Conservation (phyloP, 2,329 filamentous ascomycete species). For the Chalara sp. region DNA sequence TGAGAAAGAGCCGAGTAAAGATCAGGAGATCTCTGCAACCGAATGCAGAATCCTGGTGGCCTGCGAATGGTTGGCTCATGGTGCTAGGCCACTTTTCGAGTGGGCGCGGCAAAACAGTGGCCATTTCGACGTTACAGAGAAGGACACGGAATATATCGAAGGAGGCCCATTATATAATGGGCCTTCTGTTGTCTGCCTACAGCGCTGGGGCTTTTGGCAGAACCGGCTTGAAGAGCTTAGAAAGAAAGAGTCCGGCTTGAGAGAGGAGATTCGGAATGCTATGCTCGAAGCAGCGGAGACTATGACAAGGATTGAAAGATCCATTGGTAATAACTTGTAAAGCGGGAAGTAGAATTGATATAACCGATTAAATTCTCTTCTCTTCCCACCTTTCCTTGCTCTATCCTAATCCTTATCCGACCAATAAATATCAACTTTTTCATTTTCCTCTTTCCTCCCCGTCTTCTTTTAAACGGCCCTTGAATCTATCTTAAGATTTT, state of each 20-base stretch:
- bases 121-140: background rate
- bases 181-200: background rate
- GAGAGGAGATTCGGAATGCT: slow-evolving; percentile 2
- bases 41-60: background rate
- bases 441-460: no score
- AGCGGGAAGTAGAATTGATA: no score
- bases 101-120: background rate
- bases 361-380: no score
- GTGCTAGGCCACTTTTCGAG: background rate
- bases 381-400: no score
- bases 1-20: background rate
- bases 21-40: background rate
- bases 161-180: background rate
- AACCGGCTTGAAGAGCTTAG: slow-evolving; percentile 3
- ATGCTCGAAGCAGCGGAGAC: background rate
- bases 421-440: no score
- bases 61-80: background rate
- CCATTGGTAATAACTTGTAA: background rate
- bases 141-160: background rate
- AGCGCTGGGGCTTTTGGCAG: slow-evolving; percentile 9
- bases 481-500: no score
- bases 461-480: no score
- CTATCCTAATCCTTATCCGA: no score
- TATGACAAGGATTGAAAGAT: slow-evolving; percentile 5
- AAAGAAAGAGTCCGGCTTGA: slow-evolving; percentile 2